Percentiles rank a stretch among this genome's conserved stretches.
Conservation (phyloP, 2,329 filamentous ascomycete genomes). For the Sodiomyces alkalinus region DNA sequence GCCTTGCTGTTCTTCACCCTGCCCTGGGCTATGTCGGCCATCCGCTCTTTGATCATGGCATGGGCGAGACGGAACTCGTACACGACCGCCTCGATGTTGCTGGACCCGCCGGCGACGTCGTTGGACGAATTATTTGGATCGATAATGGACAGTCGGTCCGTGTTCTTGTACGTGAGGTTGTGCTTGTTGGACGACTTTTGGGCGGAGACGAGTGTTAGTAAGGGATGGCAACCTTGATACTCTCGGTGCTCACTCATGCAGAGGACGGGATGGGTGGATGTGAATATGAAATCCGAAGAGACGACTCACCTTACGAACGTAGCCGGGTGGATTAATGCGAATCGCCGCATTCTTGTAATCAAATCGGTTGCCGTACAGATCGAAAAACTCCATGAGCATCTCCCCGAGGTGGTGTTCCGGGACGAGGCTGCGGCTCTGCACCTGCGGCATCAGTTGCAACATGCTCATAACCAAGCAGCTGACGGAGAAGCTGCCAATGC, state of each 20-base stretch:
- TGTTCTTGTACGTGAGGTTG: conserved; percentile 39
- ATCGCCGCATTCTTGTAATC: conserved; percentile 58
- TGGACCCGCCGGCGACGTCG: conserved; percentile 80
- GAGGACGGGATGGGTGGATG: neutral
- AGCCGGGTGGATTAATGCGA: conserved; percentile 56
- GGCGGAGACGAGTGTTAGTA: no score
- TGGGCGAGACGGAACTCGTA: conserved; percentile 54
- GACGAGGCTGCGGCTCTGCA: conserved; percentile 43
- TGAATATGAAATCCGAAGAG: neutral
- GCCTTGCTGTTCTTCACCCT: conserved; percentile 10
- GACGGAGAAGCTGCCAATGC: conserved; percentile 84
- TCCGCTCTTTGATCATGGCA: conserved; percentile 37
- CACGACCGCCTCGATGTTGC: conserved; percentile 52
- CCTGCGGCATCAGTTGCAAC: conserved; percentile 62
- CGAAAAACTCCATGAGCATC: conserved; percentile 73
- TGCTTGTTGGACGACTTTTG: conserved; percentile 1
- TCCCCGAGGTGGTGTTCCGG: conserved; percentile 59
- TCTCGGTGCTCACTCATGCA: no score
- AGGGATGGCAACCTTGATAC: no score
- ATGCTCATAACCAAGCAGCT: conserved; percentile 89
- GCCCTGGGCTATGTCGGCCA: conserved; percentile 31
- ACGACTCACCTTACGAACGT: conserved; percentile 52
- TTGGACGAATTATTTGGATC: conserved; percentile 78
- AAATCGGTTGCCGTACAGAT: conserved; percentile 77
- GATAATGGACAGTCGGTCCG: conserved; percentile 65